phyloP scores from a whole-genome alignment of 2,329 filamentous ascomycete genomes.

The Basipetospora chlamydospora region DNA sequence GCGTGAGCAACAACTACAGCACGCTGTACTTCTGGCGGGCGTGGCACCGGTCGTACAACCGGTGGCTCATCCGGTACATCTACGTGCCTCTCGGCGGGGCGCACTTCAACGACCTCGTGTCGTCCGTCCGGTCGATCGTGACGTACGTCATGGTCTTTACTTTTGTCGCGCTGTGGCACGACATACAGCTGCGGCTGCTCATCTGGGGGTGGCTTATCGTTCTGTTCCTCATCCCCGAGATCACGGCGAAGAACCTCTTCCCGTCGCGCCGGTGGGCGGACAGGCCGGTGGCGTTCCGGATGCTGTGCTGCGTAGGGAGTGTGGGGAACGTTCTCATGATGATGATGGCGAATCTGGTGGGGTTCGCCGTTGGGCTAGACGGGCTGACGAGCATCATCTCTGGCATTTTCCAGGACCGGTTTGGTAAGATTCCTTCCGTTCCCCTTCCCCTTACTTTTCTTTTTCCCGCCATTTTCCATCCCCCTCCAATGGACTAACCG shows the following conservation, averaged over 20 bases:
- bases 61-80: slow-evolving; percentile 86
- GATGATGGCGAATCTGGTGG: slow-evolving; percentile 89
- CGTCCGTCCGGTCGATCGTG: slow-evolving; percentile 42
- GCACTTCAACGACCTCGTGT: slow-evolving; percentile 28
- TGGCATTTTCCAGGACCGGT: slow-evolving; percentile 62
- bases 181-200: slow-evolving; percentile 78
- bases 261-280: slow-evolving; percentile 57
- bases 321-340: slow-evolving; percentile 85
- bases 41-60: slow-evolving; percentile 93
- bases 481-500: neutral
- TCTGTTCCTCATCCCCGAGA: slow-evolving; percentile 83
- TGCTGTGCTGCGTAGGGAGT: slow-evolving; percentile 66
- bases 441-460: neutral
- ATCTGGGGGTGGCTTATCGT: slow-evolving; percentile 97
- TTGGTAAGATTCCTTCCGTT: slow-evolving; percentile 31
- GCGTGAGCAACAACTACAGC: slow-evolving; percentile 89
- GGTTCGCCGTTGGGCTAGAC: slow-evolving; percentile 85
- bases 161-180: slow-evolving; percentile 96
- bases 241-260: slow-evolving; percentile 57
- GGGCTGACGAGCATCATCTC: slow-evolving; percentile 63
- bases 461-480: slow-evolving; percentile 11
- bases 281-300: slow-evolving; percentile 57
- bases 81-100: slow-evolving; percentile 80
- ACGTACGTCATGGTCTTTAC: slow-evolving; percentile 84
- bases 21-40: slow-evolving; percentile 85